Evolutionary conservation across 345 rosid genomes (phyloP), one percentile per base, ranked within the genome.

Genomic region (Zanthoxylum bungeanum): DNA sequence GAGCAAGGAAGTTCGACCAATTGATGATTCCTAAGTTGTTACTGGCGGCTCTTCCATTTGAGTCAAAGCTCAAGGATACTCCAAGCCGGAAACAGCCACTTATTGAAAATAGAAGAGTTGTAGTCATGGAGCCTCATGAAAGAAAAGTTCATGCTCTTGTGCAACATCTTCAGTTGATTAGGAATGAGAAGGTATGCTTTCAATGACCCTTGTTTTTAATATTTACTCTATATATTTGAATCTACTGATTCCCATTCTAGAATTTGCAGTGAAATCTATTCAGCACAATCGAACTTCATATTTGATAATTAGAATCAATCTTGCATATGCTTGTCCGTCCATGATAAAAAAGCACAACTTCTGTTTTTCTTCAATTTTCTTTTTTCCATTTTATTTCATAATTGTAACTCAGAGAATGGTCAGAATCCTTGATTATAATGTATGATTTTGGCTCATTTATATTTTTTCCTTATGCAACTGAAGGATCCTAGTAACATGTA

Each of bases 61-160:
- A 24, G 61, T 85, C 97, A 22, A 95, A 95, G 79, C 93, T 97
- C 53, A 95, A 95, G 79, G 80, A 95, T 76, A 72, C 52, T 59
- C 85, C 96, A 19, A 73, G 58, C 33, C 60, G 79, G 57, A 86
- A 79, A 71, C 81, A 68, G 61, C 91, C 88, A 0, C 66, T 67
- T 33, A 82, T 95, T 64, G 93, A 91, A 46, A 76, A 52, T 7
- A 85, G 72, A 84, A 82, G 93, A 79, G 97, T 97, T 39, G 97
- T 95, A 66, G 85, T 95, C 14, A 81, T 87, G 96, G 94, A 89
- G 25, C 84, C 91, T 12, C 75, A 70, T 47, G 94, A 95, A 75
- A 74, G 88, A 25, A 81, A 79, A 83, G 84, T 77, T 9, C 88
- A 77, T 60, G 70, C 83, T 30, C 81, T 83, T 73, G 64, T 89